phyloP scores from a whole-genome alignment of 2,329 filamentous ascomycete genomes.

The Trichoderma harzianum region DNA sequence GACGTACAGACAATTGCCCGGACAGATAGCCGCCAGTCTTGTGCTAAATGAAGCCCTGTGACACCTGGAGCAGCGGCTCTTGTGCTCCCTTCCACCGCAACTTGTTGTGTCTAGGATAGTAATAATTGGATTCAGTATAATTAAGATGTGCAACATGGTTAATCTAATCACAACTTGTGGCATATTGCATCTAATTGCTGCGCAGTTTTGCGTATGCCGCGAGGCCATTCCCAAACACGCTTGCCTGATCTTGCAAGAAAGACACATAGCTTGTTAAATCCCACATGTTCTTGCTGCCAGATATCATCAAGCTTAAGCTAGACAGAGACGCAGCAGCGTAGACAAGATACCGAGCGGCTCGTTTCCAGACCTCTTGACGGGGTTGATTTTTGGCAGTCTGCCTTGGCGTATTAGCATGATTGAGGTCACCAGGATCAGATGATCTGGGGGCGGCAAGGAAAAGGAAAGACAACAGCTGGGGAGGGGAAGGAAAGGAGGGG shows the following conservation, averaged over 20 bases:
- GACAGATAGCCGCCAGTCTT: neutral
- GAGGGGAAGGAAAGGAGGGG: neutral
- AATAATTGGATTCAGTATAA: neutral
- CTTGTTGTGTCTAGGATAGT: neutral
- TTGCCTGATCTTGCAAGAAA: neutral
- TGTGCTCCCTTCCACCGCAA: neutral
- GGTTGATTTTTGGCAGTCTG: neutral
- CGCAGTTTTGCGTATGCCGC: neutral
- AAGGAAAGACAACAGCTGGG: neutral
- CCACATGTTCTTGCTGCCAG: neutral
- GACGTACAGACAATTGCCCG: neutral
- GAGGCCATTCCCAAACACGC: neutral
- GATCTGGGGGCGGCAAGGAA: neutral
- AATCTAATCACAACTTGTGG: neutral
- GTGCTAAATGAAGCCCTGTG: neutral
- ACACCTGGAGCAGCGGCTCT: neutral
- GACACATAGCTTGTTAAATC: neutral
- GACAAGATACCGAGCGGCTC: neutral
- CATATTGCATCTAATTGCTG: neutral
- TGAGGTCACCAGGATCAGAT: neutral
- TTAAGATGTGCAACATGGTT: neutral
- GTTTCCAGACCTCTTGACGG: neutral
- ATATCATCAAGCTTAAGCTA: neutral
- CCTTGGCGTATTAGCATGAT: neutral
- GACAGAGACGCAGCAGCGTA: conserved; percentile 8